Conservation (phyloP, 2,329 filamentous ascomycete species). For the Rutstroemia sp. region DNA sequence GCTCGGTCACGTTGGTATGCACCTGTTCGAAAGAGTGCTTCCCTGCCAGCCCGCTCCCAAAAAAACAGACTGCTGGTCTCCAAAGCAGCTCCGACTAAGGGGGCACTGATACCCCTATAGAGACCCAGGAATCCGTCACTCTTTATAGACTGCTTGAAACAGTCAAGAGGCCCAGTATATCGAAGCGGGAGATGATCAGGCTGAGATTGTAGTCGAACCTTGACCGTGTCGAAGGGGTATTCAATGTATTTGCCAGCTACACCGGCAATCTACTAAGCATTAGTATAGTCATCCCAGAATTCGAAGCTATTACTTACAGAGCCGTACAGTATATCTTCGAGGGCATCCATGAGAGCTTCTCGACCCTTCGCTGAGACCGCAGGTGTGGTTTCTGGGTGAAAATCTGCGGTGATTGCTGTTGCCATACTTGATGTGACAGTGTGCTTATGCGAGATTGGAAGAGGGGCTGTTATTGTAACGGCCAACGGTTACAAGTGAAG, state of each 20-base stretch:
- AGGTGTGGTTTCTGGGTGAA: slow-evolving; percentile 10
- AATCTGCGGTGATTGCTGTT: slow-evolving; percentile 19
- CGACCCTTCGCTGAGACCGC: slow-evolving; percentile 15
- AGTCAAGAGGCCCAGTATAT: slow-evolving; percentile 85
- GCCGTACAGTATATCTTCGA: slow-evolving; percentile 84
- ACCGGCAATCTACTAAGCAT: slow-evolving; percentile 57
- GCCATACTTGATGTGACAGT: slow-evolving; percentile 18
- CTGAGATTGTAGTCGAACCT: slow-evolving; percentile 95
- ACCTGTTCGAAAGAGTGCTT: slow-evolving; percentile 50
- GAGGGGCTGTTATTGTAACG: not conserved
- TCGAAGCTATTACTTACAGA: slow-evolving; percentile 50
- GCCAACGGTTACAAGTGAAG: not conserved
- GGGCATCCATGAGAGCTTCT: slow-evolving; percentile 43
- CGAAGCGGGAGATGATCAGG: slow-evolving; percentile 73
- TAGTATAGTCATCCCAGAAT: not conserved
- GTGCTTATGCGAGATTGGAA: slow-evolving; percentile 5
- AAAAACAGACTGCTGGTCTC: slow-evolving; percentile 92
- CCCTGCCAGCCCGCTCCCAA: slow-evolving; percentile 72
- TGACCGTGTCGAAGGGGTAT: slow-evolving; percentile 97
- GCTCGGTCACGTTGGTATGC: slow-evolving; percentile 45
- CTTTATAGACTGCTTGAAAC: slow-evolving; percentile 78
- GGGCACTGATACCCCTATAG: slow-evolving; percentile 89
- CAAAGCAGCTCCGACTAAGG: slow-evolving; percentile 80
- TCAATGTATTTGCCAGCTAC: slow-evolving; percentile 93
- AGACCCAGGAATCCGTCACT: slow-evolving; percentile 67